These are phyloP conservation scores for Odonthalia washingtoniensis DNA, from an alignment of 31 red algal genomes.

Conservation along the genomic window DNA sequence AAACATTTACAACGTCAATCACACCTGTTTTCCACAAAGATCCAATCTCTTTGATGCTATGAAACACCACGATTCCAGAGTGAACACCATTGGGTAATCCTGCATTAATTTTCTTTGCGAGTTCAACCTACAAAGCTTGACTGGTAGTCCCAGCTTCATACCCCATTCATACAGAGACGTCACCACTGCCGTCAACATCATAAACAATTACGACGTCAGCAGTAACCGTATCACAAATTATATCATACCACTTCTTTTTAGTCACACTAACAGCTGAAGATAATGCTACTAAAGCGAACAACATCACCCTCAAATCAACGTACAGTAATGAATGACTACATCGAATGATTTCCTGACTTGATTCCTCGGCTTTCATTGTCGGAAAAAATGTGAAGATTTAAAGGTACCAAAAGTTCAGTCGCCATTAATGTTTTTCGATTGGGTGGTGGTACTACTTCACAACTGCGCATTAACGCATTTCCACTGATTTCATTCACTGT, in stretches of 20 bases:
- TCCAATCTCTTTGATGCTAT: neutral
- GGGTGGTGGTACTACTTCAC: conserved; percentile 3
- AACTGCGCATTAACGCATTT: too few species aligned
- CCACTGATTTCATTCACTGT: too few species aligned
- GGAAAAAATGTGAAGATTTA: neutral
- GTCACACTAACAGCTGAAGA: neutral
- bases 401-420: neutral
- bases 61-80: conserved; percentile 29
- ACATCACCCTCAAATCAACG: neutral
- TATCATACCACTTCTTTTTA: too few species aligned
- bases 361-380: neutral
- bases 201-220: neutral
- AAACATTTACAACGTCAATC: conserved; percentile 35
- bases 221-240: neutral
- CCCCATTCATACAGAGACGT: conserved; percentile 11
- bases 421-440: neutral
- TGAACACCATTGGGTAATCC: neutral
- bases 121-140: conserved; percentile 19
- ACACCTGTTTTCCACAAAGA: conserved; percentile 18
- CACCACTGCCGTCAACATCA: neutral
- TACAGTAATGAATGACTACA: neutral
- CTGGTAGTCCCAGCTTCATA: conserved; percentile 26
- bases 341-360: neutral
- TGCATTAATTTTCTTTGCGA: conserved; percentile 26
- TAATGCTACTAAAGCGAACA: too few species aligned